phyloP scores from a whole-genome alignment of 2,329 filamentous ascomycete genomes.

The Alternaria hordeiaustralica region DNA sequence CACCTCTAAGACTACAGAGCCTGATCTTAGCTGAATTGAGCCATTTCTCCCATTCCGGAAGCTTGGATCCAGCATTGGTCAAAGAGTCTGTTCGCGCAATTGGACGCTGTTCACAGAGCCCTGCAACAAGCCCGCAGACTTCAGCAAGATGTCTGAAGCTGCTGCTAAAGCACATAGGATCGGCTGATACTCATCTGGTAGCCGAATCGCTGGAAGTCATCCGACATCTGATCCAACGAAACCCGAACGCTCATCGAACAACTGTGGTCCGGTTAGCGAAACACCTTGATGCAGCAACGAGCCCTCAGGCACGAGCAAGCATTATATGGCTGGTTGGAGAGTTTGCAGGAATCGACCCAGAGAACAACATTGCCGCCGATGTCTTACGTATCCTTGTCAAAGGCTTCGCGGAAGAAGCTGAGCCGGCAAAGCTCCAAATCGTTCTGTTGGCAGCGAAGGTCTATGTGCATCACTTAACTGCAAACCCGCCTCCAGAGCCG shows the following conservation, averaged over 20 bases:
- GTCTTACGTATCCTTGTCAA: constrained; percentile 87
- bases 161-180: constrained; percentile 85
- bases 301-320: constrained; percentile 86
- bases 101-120: constrained; percentile 83
- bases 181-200: constrained; percentile 83
- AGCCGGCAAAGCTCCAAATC: constrained; percentile 88
- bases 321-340: constrained; percentile 98
- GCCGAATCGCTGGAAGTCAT: constrained; percentile 95
- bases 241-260: constrained; percentile 77
- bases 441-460: constrained; percentile 94
- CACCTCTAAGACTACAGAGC: constrained; percentile 76
- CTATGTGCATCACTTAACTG: constrained; percentile 85
- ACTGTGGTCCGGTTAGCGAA: constrained; percentile 90
- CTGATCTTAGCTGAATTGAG: constrained; percentile 91
- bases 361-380: constrained; percentile 91
- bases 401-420: constrained; percentile 82
- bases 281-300: constrained; percentile 86
- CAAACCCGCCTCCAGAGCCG: constrained; percentile 55
- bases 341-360: constrained; percentile 78
- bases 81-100: constrained; percentile 91
- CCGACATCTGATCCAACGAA: constrained; percentile 91
- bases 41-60: constrained; percentile 92
- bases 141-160: constrained; percentile 81
- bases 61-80: constrained; percentile 76
- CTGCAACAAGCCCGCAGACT: constrained; percentile 44